phyloP scores from a whole-genome alignment of 306 rosid species.

The Trifolium subterraneum region DNA sequence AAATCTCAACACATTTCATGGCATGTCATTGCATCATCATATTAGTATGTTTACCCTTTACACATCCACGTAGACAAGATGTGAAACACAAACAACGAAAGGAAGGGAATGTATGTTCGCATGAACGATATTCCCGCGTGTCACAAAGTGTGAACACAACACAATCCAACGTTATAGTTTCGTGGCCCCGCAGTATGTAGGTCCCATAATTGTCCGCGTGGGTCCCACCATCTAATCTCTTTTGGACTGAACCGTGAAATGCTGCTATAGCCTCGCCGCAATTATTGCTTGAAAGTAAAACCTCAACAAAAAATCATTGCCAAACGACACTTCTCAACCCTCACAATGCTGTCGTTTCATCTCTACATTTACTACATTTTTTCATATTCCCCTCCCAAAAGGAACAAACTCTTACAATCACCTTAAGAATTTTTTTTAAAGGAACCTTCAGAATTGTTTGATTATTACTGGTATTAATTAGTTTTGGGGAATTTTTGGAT shows the following conservation, averaged over 20 bases:
- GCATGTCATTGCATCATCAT: no score
- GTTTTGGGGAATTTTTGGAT: constrained; percentile 4
- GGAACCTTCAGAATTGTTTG: not conserved
- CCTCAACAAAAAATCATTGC: not conserved
- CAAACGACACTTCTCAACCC: constrained; percentile 21
- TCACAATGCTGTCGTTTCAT: not conserved
- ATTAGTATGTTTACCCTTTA: no score
- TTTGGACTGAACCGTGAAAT: not conserved
- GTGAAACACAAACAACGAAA: not conserved
- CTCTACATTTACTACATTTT: no score
- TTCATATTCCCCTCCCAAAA: not conserved
- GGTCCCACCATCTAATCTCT: not conserved
- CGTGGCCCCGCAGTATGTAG: not conserved
- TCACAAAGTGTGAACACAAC: constrained; percentile 1
- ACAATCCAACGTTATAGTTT: not conserved
- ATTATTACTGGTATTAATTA: constrained; percentile 7
- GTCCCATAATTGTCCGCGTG: not conserved
- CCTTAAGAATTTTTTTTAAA: no score
- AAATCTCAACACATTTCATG: no score
- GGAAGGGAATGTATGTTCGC: not conserved
- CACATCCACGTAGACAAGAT: no score
- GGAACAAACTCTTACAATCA: not conserved
- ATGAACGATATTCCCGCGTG: not conserved
- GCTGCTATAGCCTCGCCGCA: not conserved
- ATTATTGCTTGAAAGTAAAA: not conserved